Evolutionary conservation across 2,329 filamentous ascomycete genomes (phyloP), one percentile per base, ranked within the genome.

Genomic region (Dothistroma pini): DNA sequence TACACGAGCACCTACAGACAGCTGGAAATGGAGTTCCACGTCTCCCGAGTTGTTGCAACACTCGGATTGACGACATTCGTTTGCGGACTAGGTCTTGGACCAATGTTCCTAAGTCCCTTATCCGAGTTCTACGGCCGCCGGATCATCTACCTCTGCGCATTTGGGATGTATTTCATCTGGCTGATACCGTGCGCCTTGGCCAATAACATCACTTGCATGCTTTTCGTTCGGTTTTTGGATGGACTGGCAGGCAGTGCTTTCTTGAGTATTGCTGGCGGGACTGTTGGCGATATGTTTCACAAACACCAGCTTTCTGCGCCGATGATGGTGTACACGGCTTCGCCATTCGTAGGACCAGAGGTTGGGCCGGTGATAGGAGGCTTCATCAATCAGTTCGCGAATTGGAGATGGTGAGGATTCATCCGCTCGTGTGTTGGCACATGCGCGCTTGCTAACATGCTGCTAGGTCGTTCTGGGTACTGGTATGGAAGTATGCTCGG

Each of bases 51-150:
- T 54, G 83, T 96, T 25, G 90, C 89, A 12, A 91, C 91, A 2
- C 75, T 96, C 10, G 93, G 93, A 0, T 78, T 97, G 56, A 92
- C 90, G 0, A 81, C 89, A 0, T 97, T 93, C 71, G 91, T 61
- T 21, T 57, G 55, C 25, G 57, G 93, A 19, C 84, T 90, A 57
- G 84, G 79, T 19, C 72, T 81, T 12, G 82, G 83, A 0, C 81
- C 82, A 2, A 84, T 83, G 84, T 69, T 84, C n/a, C 71, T 86
- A 4, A 78, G 76, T 51, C 84, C 83, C 80, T 75, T 93, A 57
- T 86, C 83, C 63, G 88, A 91, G 75, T 81, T 91, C 67, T 89
- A 69, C 31, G 88, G 88, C 2, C 81, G 88, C 9, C 79, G 82
- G 50, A 81, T 80, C 0, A 86, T 95, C 5, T 93, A 92, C 71